These are phyloP conservation scores for Hirsutella rhossiliensis DNA, from an alignment of 2,329 filamentous ascomycete species.

Conservation along the genomic window DNA sequence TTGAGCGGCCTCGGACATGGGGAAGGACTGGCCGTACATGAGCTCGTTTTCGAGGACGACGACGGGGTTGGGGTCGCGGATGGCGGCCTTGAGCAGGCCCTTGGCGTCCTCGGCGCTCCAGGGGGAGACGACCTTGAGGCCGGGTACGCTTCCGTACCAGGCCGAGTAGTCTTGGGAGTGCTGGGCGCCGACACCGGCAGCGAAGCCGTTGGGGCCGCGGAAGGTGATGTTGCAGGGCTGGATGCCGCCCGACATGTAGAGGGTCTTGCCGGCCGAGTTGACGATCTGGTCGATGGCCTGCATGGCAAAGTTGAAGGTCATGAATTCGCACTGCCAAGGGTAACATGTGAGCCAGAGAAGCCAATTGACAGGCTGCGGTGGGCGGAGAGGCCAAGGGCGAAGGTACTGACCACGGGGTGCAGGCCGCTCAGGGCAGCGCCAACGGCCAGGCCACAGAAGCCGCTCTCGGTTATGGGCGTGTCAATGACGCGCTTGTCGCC, in stretches of 20 bases:
- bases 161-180: slow-evolving; percentile 98
- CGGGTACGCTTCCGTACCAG: slow-evolving; percentile 97
- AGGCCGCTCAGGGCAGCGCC: slow-evolving; percentile 91
- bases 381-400: not conserved
- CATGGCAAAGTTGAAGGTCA: slow-evolving; percentile 99
- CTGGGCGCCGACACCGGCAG: slow-evolving; percentile 87
- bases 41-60: slow-evolving; percentile 80
- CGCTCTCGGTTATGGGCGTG: slow-evolving; percentile 94
- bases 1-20: slow-evolving; percentile 94
- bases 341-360: too few species aligned
- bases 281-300: slow-evolving; percentile 99
- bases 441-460: slow-evolving; percentile 86
- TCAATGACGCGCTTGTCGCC: slow-evolving; percentile 97
- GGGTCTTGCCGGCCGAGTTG: slow-evolving; percentile 97
- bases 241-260: slow-evolving; percentile 99
- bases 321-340: slow-evolving; percentile 76
- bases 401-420: slow-evolving; percentile 70
- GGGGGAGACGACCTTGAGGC: slow-evolving; percentile 90
- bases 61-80: slow-evolving; percentile 95
- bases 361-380: not conserved
- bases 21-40: slow-evolving; percentile 90
- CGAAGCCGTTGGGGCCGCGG: slow-evolving; percentile 97
- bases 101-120: slow-evolving; percentile 98
- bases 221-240: slow-evolving; percentile 99
- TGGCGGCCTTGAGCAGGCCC: slow-evolving; percentile 93